A percentile compares a stretch with the other conserved stretches of the same genome.
Evolutionary conservation across 768 basidiomycete species (phyloP).

Genomic region (Paxillus involutus): DNA sequence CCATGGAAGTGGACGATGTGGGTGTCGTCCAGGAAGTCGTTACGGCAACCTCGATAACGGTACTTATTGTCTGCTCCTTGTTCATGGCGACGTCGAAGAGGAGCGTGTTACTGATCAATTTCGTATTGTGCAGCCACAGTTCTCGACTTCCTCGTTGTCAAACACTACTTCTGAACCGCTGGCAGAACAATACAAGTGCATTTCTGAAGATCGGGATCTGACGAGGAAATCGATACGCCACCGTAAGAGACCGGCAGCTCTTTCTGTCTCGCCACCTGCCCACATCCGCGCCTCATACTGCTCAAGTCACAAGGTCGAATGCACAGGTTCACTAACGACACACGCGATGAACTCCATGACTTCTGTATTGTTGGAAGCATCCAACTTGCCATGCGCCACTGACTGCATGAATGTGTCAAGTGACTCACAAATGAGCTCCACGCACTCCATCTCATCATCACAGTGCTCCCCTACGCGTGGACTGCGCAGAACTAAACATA

Average conservation of each 20-base stretch:
- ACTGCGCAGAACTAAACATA: constrained; percentile 40
- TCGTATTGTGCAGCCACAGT: constrained; percentile 21
- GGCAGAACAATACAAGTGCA: constrained; percentile 7
- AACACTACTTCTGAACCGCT: constrained; percentile 10
- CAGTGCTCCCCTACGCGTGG: constrained; percentile 31
- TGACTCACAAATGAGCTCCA: constrained; percentile 14
- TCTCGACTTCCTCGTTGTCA: constrained; percentile 16
- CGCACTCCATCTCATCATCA: constrained; percentile 23
- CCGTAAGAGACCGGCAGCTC: constrained; percentile 18
- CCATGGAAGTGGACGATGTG: constrained; percentile 13
- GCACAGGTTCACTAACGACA: constrained; percentile 4
- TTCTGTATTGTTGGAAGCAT: constrained; percentile 22
- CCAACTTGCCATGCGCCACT: constrained; percentile 19
- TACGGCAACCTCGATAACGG: constrained; percentile 29
- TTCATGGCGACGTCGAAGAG: constrained; percentile 11
- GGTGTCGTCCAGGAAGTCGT: constrained; percentile 24
- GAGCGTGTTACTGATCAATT: constrained; percentile 19
- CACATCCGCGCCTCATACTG: constrained; percentile 14
- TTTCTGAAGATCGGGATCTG: constrained; percentile 11
- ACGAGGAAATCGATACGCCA: constrained; percentile 16
- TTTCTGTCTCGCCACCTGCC: constrained; percentile 14
- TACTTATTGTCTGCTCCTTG: constrained; percentile 22
- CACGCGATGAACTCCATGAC: constrained; percentile 17
- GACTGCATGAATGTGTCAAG: constrained; percentile 18
- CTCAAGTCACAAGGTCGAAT: constrained; percentile 6